A percentile compares a stretch with the other conserved stretches of the same genome.
Conservation (phyloP, 345 rosid genomes). For the Adansonia digitata region DNA sequence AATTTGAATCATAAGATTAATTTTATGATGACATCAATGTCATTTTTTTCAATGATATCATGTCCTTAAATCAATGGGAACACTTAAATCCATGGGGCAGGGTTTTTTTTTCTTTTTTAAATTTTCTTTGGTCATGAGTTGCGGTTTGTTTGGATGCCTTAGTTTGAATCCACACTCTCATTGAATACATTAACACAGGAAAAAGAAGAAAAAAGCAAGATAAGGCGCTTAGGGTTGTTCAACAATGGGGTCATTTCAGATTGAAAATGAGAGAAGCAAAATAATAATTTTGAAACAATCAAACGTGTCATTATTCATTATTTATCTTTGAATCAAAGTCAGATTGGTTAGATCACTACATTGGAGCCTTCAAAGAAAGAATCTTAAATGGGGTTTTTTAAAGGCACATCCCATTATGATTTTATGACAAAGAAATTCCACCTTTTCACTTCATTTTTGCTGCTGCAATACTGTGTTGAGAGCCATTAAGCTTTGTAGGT, state of each 20-base stretch:
- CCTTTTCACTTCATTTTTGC: constrained; percentile 9
- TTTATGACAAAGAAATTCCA: constrained; percentile 37
- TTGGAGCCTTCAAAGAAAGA: constrained; percentile 13
- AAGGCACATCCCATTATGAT: constrained; percentile 28
- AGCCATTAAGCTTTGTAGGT: constrained; percentile 26
- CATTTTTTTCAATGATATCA: background rate
- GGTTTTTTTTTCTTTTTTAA: too few relatives aligned
- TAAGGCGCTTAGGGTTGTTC: background rate
- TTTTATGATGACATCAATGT: background rate
- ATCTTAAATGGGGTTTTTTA: constrained; percentile 23
- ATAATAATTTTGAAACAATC: constrained; percentile 18
- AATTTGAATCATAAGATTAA: background rate
- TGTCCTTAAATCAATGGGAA: background rate
- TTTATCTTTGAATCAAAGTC: constrained; percentile 34
- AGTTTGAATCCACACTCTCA: background rate
- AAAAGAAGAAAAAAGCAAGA: background rate
- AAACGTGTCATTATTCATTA: constrained; percentile 23
- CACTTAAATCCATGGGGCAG: background rate
- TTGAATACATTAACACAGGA: constrained; percentile 15
- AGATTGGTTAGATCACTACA: constrained; percentile 12
- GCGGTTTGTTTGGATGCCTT: constrained; percentile 21
- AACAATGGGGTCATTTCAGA: constrained; percentile 20
- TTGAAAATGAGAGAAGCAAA: constrained; percentile 4
- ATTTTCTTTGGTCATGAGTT: constrained; percentile 11
- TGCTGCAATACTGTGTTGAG: constrained; percentile 1